These are phyloP conservation scores for barley (Hordeum vulgare) DNA, from an alignment of 176 grass and related monocot genomes.

Conservation along the genomic window MorexV3_pseudomolecules_assembly NC_058522.1:575794653-575795152, in stretches of 20 bases:
- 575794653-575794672: not conserved
- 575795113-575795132: not conserved
- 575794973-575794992: not conserved
- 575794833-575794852: conserved; percentile 93
- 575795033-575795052: not conserved
- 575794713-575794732: conserved; percentile 54
- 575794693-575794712: conserved; percentile 2
- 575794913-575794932: conserved; percentile 72
- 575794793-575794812: conserved; percentile 94
- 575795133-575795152: not conserved
- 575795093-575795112: not conserved
- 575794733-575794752: conserved; percentile 98
- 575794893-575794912: conserved; percentile 91
- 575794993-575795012: not conserved
- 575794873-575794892: conserved; percentile 83
- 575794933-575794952: conserved; percentile 48
- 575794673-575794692: not conserved
- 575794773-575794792: conserved; percentile 93
- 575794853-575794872: conserved; percentile 94
- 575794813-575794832: conserved; percentile 92
- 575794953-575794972: not conserved
- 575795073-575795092: not conserved
- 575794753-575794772: conserved; percentile 83
- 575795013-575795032: not conserved
- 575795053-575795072: not conserved